Percentiles rank a stretch among this genome's conserved stretches.
These are phyloP conservation scores for Thuja plicata DNA, from an alignment of 83 land plant genomes.

Conservation along the genomic window DNA sequence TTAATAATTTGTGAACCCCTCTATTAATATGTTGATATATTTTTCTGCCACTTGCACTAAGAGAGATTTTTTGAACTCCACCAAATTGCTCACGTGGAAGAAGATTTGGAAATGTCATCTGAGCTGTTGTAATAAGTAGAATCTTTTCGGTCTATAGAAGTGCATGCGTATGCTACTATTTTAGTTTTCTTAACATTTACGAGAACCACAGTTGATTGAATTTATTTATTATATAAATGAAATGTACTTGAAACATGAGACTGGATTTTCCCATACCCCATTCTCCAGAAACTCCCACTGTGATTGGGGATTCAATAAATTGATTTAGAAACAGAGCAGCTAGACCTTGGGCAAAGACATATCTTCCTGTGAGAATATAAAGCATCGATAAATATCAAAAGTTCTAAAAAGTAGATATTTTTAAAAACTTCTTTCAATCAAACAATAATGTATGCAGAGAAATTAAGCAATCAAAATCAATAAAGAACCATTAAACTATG, in stretches of 20 bases:
- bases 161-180: not conserved
- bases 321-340: not conserved
- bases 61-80: not conserved
- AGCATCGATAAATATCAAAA: not conserved
- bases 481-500: too few species aligned
- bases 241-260: not conserved
- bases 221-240: not conserved
- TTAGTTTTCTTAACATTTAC: too few species aligned
- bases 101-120: not conserved
- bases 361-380: not conserved
- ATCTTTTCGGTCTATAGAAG: not conserved
- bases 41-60: not conserved
- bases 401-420: too few species aligned
- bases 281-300: not conserved
- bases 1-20: not conserved
- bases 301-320: not conserved
- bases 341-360: not conserved
- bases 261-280: constrained; percentile 2
- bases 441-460: too few species aligned
- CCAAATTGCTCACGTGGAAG: not conserved
- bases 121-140: not conserved
- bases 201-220: too few species aligned
- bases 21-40: not conserved
- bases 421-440: too few species aligned
- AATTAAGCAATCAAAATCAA: too few species aligned